Conservation (phyloP, 2,329 filamentous ascomycete species). For the Neonectria coccinea region DNA sequence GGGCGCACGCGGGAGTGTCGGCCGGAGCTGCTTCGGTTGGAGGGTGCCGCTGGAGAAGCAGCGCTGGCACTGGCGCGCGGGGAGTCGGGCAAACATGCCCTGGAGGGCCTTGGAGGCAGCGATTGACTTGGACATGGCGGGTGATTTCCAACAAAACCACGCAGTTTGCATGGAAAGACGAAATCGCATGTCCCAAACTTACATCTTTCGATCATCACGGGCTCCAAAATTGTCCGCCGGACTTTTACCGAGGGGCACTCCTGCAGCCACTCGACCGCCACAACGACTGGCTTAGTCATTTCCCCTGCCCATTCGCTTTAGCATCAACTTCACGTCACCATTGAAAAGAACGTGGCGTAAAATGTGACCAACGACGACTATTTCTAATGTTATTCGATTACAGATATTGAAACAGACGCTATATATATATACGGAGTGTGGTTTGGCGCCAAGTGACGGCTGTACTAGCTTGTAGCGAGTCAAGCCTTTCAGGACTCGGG, state of each 20-base stretch:
- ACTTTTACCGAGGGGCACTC: slow-evolving; percentile 40
- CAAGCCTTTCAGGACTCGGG: neutral
- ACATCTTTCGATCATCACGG: slow-evolving; percentile 45
- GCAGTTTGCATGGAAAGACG: slow-evolving; percentile 32
- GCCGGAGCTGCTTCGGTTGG: slow-evolving; percentile 52
- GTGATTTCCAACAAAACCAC: slow-evolving; percentile 26
- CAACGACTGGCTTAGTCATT: slow-evolving; percentile 41
- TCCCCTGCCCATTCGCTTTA: slow-evolving; percentile 12
- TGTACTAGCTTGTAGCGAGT: slow-evolving; percentile 3
- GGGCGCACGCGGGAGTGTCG: slow-evolving; percentile 48
- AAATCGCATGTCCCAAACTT: slow-evolving; percentile 39
- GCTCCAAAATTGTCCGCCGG: slow-evolving; percentile 43
- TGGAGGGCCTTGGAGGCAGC: slow-evolving; percentile 52
- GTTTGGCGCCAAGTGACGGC: slow-evolving; percentile 6
- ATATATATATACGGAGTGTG: slow-evolving; percentile 6
- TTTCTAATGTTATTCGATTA: slow-evolving; percentile 1
- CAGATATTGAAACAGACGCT: slow-evolving; percentile 4
- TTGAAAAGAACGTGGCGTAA: slow-evolving; percentile 11
- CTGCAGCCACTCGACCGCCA: slow-evolving; percentile 7
- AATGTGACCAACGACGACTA: slow-evolving; percentile 11
- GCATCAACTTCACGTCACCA: slow-evolving; percentile 21
- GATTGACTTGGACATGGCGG: slow-evolving; percentile 55
- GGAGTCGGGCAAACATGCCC: slow-evolving; percentile 48
- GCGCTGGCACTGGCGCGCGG: slow-evolving; percentile 55
- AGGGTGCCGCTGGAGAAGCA: slow-evolving; percentile 55